phyloP scores from a whole-genome alignment of 495 filamentous ascomycete genomes.

The Beverwykella pulmonaria region DNA sequence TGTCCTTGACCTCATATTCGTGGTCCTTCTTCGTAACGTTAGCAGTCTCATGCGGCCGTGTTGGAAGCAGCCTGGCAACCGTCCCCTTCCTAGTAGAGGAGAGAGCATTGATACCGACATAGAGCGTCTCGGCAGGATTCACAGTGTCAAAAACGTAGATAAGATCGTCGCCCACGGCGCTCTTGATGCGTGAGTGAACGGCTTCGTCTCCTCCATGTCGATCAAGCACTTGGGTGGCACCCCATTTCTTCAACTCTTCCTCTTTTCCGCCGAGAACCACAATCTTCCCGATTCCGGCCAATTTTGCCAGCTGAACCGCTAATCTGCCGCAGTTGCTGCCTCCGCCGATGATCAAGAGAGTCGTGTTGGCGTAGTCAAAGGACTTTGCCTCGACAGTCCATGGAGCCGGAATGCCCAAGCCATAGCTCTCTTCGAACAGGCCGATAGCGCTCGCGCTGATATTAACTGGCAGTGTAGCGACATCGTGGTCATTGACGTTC shows the following conservation, averaged over 20 bases:
- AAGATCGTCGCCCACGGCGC: slow-evolving; percentile 42
- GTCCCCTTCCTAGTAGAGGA: slow-evolving; percentile 41
- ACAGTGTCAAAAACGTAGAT: slow-evolving; percentile 44
- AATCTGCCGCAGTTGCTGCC: slow-evolving; percentile 32
- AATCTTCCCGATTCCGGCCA: slow-evolving; percentile 40
- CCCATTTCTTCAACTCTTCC: slow-evolving; percentile 18
- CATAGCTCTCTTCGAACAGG: slow-evolving; percentile 33
- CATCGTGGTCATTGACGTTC: slow-evolving; percentile 38
- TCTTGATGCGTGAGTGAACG: slow-evolving; percentile 35
- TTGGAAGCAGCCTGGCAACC: slow-evolving; percentile 38
- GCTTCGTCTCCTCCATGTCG: slow-evolving; percentile 31
- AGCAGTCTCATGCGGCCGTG: slow-evolving; percentile 30
- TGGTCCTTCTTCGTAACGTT: slow-evolving; percentile 30
- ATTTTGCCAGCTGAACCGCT: slow-evolving; percentile 20
- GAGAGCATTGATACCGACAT: slow-evolving; percentile 40
- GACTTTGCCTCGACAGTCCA: slow-evolving; percentile 7
- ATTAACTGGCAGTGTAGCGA: slow-evolving; percentile 42
- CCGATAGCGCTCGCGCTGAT: slow-evolving; percentile 34
- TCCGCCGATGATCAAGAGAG: slow-evolving; percentile 44
- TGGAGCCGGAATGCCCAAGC: slow-evolving; percentile 34
- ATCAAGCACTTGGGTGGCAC: slow-evolving; percentile 37
- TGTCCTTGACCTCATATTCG: slow-evolving; percentile 33
- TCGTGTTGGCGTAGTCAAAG: slow-evolving; percentile 36
- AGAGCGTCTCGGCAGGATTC: slow-evolving; percentile 22
- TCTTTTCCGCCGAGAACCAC: slow-evolving; percentile 34